These are phyloP conservation scores for Obelidium mucronatum DNA, from an alignment of 192 early-diverging fungal genomes.

Conservation along the genomic window DNA sequence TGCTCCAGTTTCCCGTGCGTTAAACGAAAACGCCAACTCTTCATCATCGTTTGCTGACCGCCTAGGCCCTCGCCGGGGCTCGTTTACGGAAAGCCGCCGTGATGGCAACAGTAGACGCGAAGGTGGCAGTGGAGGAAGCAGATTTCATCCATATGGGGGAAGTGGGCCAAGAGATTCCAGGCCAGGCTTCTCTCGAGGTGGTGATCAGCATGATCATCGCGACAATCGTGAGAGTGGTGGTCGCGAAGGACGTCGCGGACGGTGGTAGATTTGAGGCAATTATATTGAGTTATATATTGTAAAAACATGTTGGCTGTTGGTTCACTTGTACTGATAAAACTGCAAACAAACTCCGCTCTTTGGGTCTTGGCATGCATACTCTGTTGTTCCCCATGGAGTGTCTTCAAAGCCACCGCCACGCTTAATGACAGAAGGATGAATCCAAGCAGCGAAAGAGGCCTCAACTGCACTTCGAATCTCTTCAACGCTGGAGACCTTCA, in stretches of 20 bases:
- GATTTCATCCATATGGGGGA: slow-evolving; percentile 19
- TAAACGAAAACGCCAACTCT: no score
- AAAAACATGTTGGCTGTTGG: no score
- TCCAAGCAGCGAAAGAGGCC: neutral
- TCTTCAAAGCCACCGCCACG: neutral
- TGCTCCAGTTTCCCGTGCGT: no score
- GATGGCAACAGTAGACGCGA: neutral
- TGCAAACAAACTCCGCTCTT: neutral
- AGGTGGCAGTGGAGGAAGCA: slow-evolving; percentile 3
- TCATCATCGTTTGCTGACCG: neutral
- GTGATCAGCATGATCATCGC: neutral
- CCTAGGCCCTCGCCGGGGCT: neutral
- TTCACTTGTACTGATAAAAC: no score
- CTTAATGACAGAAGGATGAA: slow-evolving; percentile 5
- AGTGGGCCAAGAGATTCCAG: no score
- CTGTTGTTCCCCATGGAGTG: slow-evolving; percentile 15
- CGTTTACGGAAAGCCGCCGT: neutral
- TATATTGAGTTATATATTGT: no score
- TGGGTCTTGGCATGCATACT: slow-evolving; percentile 20
- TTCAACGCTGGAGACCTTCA: neutral
- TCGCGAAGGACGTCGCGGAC: no score
- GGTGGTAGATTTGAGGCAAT: no score
- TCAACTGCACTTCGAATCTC: neutral
- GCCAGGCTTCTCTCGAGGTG: neutral
- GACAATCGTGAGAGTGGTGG: neutral